Conservation (phyloP, 2,329 filamentous ascomycete genomes). For the Calonectria leucothoes region DNA sequence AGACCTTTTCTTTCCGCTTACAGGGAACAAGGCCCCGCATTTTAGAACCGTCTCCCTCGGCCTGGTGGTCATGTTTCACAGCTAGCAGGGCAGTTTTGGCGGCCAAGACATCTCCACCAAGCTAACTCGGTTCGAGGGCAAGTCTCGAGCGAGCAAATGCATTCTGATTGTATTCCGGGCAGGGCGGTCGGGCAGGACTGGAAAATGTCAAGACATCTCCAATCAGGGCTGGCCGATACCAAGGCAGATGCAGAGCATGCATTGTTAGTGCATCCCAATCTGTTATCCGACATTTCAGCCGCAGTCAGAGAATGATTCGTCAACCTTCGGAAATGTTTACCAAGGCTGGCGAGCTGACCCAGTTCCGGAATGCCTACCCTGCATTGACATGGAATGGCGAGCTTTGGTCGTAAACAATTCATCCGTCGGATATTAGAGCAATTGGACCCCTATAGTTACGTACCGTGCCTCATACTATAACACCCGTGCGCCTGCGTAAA, state of each 20-base stretch:
- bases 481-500: neutral
- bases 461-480: neutral
- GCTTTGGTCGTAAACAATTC: neutral
- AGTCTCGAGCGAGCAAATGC: neutral
- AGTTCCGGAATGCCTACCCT: neutral
- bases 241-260: neutral
- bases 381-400: neutral
- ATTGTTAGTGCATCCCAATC: neutral
- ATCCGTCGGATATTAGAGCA: neutral
- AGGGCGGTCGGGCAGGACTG: neutral
- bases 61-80: constrained; percentile 5
- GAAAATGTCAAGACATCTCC: neutral
- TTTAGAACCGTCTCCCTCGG: constrained; percentile 5
- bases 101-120: neutral
- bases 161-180: neutral
- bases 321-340: constrained; percentile 4
- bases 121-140: neutral
- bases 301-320: neutral
- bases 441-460: neutral
- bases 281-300: constrained; percentile 2
- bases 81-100: neutral
- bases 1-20: neutral
- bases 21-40: constrained; percentile 10
- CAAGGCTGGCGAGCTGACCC: neutral
- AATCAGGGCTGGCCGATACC: neutral